Evolutionary conservation across 768 basidiomycete species (phyloP), one percentile per base, ranked within the genome.

Genomic region (Phaeotremella skinneri): DNA sequence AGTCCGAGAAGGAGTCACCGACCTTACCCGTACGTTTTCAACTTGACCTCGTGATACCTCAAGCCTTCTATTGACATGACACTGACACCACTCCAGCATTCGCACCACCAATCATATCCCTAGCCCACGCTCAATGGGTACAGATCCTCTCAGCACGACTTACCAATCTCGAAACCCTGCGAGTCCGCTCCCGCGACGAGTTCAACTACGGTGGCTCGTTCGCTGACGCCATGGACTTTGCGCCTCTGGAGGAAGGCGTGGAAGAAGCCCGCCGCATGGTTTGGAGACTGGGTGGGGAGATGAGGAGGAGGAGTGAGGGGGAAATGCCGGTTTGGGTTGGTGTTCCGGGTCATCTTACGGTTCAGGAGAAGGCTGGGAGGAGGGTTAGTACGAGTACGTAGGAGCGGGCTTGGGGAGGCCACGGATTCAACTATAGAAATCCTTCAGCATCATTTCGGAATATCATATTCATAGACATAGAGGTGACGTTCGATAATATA

Each of bases 261-360:
- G 68, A 69, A 27, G 68, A 69, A 41, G 68, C 68, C 16, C 37
- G 68, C 47, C 25, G 68, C 31, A 69, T 69, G 65, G 68, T 69
- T 21, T 69, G 57, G 50, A 52, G 48, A 27, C 43, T 69, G 0
- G 61, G 64, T 5, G 62, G 64, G 0, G 68, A 69, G 49, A 66
- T 69, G 59, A 27, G 68, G 41, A 58, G 68, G 25, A 30, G 68
- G 23, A 66, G 64, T 26, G 68, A 69, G 50, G 68, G 68, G 9
- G 62, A 55, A 30, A 30, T 69, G 26, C 62, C 56, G 3, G 52
- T 55, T 39, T 69, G 68, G 68, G 21, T 7, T 45, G 43, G 43
- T 13, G n/a, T n/a, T n/a, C n/a, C n/a, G n/a, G n/a, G n/a, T n/a
- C n/a, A n/a, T n/a, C n/a, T n/a, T n/a, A n/a, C 11, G 43, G 37